A percentile compares a stretch with the other conserved stretches of the same genome.
Conservation (phyloP, 768 basidiomycete genomes). For the Pisolithus sp. region DNA sequence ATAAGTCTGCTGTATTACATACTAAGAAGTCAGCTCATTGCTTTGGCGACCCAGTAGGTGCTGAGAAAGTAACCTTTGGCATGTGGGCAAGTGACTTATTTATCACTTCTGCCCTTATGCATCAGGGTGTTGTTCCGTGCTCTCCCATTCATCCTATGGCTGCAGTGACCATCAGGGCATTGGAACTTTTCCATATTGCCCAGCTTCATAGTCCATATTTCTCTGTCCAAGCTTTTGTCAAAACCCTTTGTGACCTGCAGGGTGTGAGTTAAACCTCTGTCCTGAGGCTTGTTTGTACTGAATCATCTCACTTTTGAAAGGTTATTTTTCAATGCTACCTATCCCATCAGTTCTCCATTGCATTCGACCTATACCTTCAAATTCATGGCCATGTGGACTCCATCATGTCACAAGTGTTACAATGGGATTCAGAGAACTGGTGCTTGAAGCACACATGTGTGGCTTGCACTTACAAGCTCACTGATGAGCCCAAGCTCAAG, state of each 20-base stretch:
- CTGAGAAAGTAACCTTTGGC: no score
- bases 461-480: slow-evolving; percentile 4
- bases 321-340: slow-evolving; percentile 7
- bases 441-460: slow-evolving; percentile 5
- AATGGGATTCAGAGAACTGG: slow-evolving; percentile 5
- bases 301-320: no score
- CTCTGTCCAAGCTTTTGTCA: slow-evolving; percentile 16
- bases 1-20: no score
- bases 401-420: no score
- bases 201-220: slow-evolving; percentile 10
- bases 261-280: not conserved
- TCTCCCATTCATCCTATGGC: no score
- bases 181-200: slow-evolving; percentile 6
- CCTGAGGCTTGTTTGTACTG: not conserved
- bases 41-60: no score
- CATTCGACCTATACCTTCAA: slow-evolving; percentile 22
- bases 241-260: slow-evolving; percentile 15
- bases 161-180: not conserved
- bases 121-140: no score
- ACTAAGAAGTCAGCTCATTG: no score
- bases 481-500: not conserved
- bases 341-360: slow-evolving; percentile 17
- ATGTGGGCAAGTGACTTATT: no score
- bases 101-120: no score
- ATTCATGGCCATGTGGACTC: slow-evolving; percentile 3